Evolutionary conservation across 1,284 basidiomycete genomes (phyloP).

Genomic region (Sanguinoderma infundibulare): DNA sequence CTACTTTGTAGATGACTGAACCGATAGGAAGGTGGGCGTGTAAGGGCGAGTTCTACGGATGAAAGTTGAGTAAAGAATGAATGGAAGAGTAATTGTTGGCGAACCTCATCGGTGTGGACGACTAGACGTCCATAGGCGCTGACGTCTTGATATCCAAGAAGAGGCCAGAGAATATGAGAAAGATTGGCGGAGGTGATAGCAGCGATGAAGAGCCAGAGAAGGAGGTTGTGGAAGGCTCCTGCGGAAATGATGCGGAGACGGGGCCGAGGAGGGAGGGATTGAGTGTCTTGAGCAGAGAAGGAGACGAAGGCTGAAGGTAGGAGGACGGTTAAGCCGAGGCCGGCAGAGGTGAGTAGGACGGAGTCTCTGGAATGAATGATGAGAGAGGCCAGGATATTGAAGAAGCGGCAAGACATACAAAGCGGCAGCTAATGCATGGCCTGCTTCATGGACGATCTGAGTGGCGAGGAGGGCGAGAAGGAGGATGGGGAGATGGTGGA

Average conservation of each 20-base stretch:
- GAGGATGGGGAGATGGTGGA: slow-evolving; percentile 64
- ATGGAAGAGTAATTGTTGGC: slow-evolving; percentile 20
- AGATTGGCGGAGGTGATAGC: slow-evolving; percentile 13
- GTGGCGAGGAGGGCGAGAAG: slow-evolving; percentile 59
- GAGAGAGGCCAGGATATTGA: background rate
- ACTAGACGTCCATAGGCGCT: slow-evolving; percentile 55
- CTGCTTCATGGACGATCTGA: slow-evolving; percentile 71
- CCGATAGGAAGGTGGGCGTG: slow-evolving; percentile 53
- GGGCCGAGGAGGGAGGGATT: slow-evolving; percentile 43
- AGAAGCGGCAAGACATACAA: slow-evolving; percentile 48
- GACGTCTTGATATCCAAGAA: slow-evolving; percentile 56
- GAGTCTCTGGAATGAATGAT: background rate
- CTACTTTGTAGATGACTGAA: slow-evolving; percentile 57
- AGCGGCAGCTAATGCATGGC: slow-evolving; percentile 71
- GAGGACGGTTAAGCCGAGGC: slow-evolving; percentile 41
- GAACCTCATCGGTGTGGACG: slow-evolving; percentile 50
- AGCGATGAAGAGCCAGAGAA: slow-evolving; percentile 30
- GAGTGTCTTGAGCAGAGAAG: slow-evolving; percentile 49
- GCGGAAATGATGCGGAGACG: slow-evolving; percentile 62
- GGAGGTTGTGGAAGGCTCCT: slow-evolving; percentile 71
- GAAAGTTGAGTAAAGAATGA: slow-evolving; percentile 13
- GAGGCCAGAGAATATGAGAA: slow-evolving; percentile 32
- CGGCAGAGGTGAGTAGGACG: slow-evolving; percentile 9
- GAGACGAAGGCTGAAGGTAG: slow-evolving; percentile 76
- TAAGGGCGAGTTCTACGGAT: slow-evolving; percentile 58